These are phyloP conservation scores for Dendryphion nanum DNA, from an alignment of 2,329 filamentous ascomycete genomes.

Conservation along the genomic window DNA sequence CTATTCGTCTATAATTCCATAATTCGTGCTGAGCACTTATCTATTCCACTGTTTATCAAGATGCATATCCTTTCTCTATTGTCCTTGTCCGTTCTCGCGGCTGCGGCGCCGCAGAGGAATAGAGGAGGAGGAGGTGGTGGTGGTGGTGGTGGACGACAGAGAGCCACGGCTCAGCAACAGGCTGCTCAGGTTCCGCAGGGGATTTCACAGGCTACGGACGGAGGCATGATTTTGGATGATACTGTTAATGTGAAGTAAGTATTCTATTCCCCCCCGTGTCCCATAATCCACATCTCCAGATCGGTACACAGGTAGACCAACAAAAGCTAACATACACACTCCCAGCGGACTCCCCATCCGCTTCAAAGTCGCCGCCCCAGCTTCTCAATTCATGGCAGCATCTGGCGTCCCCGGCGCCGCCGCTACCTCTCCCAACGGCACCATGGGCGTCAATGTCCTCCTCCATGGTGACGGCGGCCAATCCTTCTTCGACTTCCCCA, in stretches of 20 bases:
- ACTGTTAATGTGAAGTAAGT: constrained; percentile 55
- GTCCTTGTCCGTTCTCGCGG: constrained; percentile 19
- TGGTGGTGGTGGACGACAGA: constrained; percentile 9
- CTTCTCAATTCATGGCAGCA: constrained; percentile 51
- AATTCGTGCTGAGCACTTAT: constrained; percentile 12
- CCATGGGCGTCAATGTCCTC: constrained; percentile 54
- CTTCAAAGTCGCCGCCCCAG: constrained; percentile 57
- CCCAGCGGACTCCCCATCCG: constrained; percentile 53
- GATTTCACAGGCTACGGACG: constrained; percentile 50
- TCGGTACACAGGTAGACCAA: background rate
- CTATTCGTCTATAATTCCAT: no score
- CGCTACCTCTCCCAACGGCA: constrained; percentile 31
- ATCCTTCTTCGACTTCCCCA: constrained; percentile 59
- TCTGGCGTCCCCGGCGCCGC: constrained; percentile 52
- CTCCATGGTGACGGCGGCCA: constrained; percentile 61
- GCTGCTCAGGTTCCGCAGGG: constrained; percentile 36
- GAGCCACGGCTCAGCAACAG: constrained; percentile 31
- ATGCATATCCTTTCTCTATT: constrained; percentile 19
- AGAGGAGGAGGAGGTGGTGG: constrained; percentile 10
- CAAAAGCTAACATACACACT: background rate
- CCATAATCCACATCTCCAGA: no score
- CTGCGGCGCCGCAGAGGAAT: constrained; percentile 24
- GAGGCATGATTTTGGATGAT: constrained; percentile 56
- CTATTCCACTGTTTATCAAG: constrained; percentile 2
- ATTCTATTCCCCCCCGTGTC: no score